Conservation (phyloP, 495 filamentous ascomycete species). For the Emericellopsis terricola region DNA sequence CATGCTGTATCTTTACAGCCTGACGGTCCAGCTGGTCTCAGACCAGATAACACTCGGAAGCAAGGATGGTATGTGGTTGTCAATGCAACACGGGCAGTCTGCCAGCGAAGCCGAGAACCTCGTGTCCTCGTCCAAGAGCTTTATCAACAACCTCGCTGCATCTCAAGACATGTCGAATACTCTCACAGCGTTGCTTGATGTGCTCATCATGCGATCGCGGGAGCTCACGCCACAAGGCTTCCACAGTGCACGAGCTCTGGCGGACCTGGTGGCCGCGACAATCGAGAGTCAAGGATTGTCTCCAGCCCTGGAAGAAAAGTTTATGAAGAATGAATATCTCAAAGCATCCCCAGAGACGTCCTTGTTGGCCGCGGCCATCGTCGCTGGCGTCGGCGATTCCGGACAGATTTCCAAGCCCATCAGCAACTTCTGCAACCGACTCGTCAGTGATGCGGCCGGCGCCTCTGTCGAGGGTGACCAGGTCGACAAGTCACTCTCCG, state of each 20-base stretch:
- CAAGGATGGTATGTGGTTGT: conserved; percentile 17
- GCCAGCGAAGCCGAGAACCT: conserved; percentile 44
- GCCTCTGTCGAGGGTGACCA: conserved; percentile 9
- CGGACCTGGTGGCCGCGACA: conserved; percentile 19
- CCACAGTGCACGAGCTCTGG: conserved; percentile 30
- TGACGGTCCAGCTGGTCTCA: conserved; percentile 21
- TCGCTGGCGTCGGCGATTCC: conserved; percentile 33
- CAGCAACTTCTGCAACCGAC: conserved; percentile 30
- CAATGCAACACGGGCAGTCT: conserved; percentile 18
- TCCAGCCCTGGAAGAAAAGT: conserved; percentile 21
- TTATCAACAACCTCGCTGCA: conserved; percentile 22
- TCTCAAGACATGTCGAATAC: conserved; percentile 10
- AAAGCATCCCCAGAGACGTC: conserved; percentile 22
- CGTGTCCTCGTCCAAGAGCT: conserved; percentile 33
- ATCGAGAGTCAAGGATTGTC: conserved; percentile 18
- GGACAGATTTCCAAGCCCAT: conserved; percentile 22
- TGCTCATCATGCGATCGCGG: conserved; percentile 15
- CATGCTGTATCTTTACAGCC: conserved; percentile 17
- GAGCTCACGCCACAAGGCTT: conserved; percentile 17
- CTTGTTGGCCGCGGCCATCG: conserved; percentile 29
- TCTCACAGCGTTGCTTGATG: conserved; percentile 16
- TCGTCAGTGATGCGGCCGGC: conserved; percentile 34
- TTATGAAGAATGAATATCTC: conserved; percentile 17
- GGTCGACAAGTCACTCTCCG: conserved; percentile 18
- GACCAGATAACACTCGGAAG: conserved; percentile 24